Base-by-base conservation (phyloP, 495 filamentous ascomycete species). In the Trypethelium eluteriae region DNA sequence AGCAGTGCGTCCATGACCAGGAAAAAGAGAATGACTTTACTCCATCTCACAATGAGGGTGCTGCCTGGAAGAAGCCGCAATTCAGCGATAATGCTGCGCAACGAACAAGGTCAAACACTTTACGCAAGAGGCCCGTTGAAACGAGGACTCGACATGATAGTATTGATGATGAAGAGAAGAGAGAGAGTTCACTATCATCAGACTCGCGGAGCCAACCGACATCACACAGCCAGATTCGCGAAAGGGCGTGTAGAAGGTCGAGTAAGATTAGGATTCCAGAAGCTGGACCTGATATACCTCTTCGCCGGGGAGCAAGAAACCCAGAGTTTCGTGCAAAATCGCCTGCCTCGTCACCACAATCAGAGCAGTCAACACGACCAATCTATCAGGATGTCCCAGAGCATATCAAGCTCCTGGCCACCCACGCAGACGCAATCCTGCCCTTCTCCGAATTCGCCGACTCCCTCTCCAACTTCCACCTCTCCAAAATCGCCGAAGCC, bases 401-500 rank as follows among this genome's bases (percentile, higher is more conserved):
- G 32, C 11, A 59, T 7, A 36, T 59, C 3, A 9, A 11, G 0
- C 53, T 9, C 34, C 53, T 59, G 14, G 53, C 53, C 25, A 32
- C 18, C 2, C 53, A 59, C 6, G 53, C 53, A 5, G 53, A 59
- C 53, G 53, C 11, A 36, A 36, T 59, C 53, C 34, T 59, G 46
- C 35, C 44, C 35, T 35, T 73, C 3, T 68, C 49, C 34, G 50
- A 63, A 38, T 77, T 79, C 66, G 36, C 61, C 3, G 38, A 65
- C 16, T 89, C 38, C 74, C 84, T 59, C 81, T 85, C 57, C 1
- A 74, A 77, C 39, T 80, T 83, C 70, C 66, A 73, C 38, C 79
- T 89, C 18, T 72, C 76, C 12, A 89, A 89, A 72, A 88, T 89
- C 67, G 86, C 86, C 16, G 86, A 89, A 74, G 86, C 86, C 2